These are phyloP conservation scores for Saccharomyces hybrid DNA, from an alignment of 1,139 yeast genomes.

Conservation along the genomic window DNA sequence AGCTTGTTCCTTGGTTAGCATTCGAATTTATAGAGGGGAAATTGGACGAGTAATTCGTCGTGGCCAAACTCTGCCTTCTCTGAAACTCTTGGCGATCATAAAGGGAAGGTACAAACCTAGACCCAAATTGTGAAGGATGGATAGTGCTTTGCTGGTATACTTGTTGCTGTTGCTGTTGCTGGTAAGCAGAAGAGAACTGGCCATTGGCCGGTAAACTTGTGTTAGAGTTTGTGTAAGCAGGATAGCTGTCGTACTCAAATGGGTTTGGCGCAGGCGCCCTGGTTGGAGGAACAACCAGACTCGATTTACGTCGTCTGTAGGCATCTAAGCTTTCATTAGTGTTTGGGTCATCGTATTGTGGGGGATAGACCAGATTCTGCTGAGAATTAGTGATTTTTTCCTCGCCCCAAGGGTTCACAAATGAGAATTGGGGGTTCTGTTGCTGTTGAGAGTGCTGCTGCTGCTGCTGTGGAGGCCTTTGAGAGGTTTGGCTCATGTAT, in stretches of 20 bases:
- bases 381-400: constrained; percentile 14
- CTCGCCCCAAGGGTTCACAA: constrained; percentile 24
- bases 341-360: constrained; percentile 4
- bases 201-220: constrained; percentile 1
- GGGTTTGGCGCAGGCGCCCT: constrained; percentile 42
- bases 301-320: constrained; percentile 27
- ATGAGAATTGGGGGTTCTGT: constrained; percentile 12
- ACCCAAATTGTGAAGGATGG: neutral
- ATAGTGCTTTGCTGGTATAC: constrained; percentile 8
- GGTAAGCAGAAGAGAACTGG: constrained; percentile 9
- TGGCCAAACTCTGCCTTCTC: constrained; percentile 36
- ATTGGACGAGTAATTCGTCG: constrained; percentile 6
- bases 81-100: constrained; percentile 27
- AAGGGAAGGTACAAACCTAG: constrained; percentile 9
- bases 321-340: constrained; percentile 4
- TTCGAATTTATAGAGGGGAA: neutral
- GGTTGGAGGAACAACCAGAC: constrained; percentile 36
- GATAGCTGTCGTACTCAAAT: constrained; percentile 32
- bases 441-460: constrained; percentile 12
- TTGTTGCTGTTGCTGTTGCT: constrained; percentile 10
- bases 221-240: constrained; percentile 6
- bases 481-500: constrained; percentile 15
- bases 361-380: constrained; percentile 7
- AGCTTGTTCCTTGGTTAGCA: neutral
- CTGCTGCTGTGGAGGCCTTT: constrained; percentile 13